These are phyloP conservation scores for Vigna mungo DNA, from an alignment of 306 rosid genomes.

Conservation along the genomic window DNA sequence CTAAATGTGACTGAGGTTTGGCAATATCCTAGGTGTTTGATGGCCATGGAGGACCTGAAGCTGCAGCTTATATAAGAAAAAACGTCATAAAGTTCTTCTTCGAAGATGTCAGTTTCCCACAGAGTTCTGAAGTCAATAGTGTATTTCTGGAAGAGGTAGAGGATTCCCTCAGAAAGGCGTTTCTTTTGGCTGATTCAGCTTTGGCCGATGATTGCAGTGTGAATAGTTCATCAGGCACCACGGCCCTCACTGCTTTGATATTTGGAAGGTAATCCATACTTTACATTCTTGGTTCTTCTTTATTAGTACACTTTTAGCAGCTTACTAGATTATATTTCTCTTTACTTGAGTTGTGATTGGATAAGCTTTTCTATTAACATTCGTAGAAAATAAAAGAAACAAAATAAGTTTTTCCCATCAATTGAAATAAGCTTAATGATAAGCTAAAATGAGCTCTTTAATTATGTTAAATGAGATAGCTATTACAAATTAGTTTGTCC, in stretches of 20 bases:
- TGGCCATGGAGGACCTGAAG: constrained; percentile 99
- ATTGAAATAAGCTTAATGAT: not conserved
- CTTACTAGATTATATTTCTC: constrained; percentile 27
- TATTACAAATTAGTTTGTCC: not conserved
- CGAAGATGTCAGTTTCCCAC: constrained; percentile 80
- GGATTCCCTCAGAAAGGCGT: constrained; percentile 66
- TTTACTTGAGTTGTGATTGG: not conserved
- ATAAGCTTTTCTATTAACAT: too few species aligned
- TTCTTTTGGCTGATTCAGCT: constrained; percentile 84
- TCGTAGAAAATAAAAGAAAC: too few species aligned
- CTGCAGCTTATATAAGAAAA: constrained; percentile 81
- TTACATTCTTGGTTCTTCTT: constrained; percentile 20
- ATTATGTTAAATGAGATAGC: not conserved
- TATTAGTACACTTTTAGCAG: not conserved
- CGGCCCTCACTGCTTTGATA: constrained; percentile 84
- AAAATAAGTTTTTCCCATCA: too few species aligned
- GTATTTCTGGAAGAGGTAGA: constrained; percentile 67
- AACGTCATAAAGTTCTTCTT: constrained; percentile 78
- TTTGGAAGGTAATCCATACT: constrained; percentile 77
- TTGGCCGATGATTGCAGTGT: constrained; percentile 84
- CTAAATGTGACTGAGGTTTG: constrained; percentile 38
- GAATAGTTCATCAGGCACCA: constrained; percentile 87
- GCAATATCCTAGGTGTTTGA: constrained; percentile 76
- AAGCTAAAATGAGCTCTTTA: not conserved
- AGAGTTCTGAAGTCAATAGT: constrained; percentile 62